phyloP scores from a whole-genome alignment of 1,284 basidiomycete genomes.

The Ganoderma lingzhi region DNA sequence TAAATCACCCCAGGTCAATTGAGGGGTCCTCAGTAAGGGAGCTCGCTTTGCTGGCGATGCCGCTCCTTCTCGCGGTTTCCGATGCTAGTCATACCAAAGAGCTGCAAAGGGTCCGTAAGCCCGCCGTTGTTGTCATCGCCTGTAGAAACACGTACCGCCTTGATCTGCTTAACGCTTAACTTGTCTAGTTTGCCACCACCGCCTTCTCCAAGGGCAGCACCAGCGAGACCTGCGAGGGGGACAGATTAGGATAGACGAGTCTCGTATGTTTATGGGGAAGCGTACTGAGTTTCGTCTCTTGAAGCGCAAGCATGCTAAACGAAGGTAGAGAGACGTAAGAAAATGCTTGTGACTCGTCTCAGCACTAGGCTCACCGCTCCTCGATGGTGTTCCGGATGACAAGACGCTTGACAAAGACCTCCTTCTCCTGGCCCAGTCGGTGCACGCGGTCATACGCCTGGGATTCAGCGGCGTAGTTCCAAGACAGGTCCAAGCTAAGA shows the following conservation, averaged over 20 bases:
- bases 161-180: conserved; percentile 70
- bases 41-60: not conserved
- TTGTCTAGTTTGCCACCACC: conserved; percentile 63
- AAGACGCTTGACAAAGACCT: conserved; percentile 73
- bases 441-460: conserved; percentile 75
- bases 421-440: conserved; percentile 75
- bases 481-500: conserved; percentile 71
- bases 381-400: conserved; percentile 73
- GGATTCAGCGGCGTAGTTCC: conserved; percentile 72
- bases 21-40: not conserved
- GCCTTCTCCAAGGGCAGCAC: conserved; percentile 74
- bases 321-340: not conserved
- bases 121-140: not conserved
- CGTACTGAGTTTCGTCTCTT: conserved; percentile 69
- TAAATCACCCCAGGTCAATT: not conserved
- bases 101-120: not conserved
- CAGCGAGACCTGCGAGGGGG: conserved; percentile 55
- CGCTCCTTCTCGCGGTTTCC: conserved; percentile 6
- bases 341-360: not conserved
- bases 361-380: conserved; percentile 58
- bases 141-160: conserved; percentile 45
- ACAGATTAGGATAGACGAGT: not conserved
- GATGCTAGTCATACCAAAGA: conserved; percentile 10
- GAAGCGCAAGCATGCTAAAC: conserved; percentile 65
- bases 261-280: not conserved